Evolutionary conservation across 148 eudicot genomes (phyloP), one percentile per base, ranked within the genome.

Genomic region (Silene uniflora): DNA sequence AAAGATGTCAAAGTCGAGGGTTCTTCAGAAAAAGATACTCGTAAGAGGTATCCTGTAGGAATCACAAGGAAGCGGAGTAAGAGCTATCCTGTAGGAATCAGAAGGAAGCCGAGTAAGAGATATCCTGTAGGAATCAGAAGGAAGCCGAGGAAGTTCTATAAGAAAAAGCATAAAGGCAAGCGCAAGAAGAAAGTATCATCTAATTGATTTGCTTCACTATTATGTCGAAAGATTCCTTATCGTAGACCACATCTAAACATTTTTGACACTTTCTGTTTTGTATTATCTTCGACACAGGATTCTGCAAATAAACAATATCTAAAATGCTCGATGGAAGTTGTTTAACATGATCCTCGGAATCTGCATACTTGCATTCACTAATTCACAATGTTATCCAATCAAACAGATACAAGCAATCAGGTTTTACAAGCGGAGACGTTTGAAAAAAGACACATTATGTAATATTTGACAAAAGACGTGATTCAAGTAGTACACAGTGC

Each of bases 121-220:
- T 64, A 84, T 62, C 22, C 35, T 69, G 73, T 73, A 29, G 21
- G 44, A 52, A 39, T 9, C n/a, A 44, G 62, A 64, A 85, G 66
- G 81, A 68, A 75, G 39, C 69, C 25, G 52, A 76, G 27, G 47
- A 66, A 14, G 8, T 62, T 23, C 58, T 54, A 21, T 24, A 58
- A 58, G 76, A 77, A 69, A 71, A 71, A 58, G 72, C 73, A 72
- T 39, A 83, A 68, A 77, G 35, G 42, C 22, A 79, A 35, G 74
- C 49, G 22, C 19, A 80, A 79, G 42, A 84, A 78, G 76, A 81
- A 76, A 56, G n/a, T 24, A 17, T 23, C 76, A 61, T 70, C 46
- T 18, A 63, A 47, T 27, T 75, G 60, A 75, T 22, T 32, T 47
- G 55, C 14, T 59, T 58, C 61, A 42, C 67, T 12, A 7, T 24